A percentile compares a stretch with the other conserved stretches of the same genome.
Conservation (phyloP, 163 green algal genomes). For the Scenedesmus sp. region DNA sequence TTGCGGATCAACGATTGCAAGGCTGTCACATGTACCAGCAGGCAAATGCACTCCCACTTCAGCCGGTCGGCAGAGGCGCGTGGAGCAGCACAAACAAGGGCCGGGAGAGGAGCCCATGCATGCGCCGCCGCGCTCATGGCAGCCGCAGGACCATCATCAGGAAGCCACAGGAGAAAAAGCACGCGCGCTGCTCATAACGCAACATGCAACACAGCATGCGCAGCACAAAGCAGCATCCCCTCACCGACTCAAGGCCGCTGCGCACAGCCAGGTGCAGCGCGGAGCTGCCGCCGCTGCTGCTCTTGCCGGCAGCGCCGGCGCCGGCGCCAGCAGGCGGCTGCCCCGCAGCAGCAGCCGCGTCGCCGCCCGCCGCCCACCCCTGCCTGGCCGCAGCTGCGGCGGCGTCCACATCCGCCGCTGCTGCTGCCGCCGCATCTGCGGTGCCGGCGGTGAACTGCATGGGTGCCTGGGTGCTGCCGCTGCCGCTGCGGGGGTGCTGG, state of each 20-base stretch:
- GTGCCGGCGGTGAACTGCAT: neutral
- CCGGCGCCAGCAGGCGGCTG: neutral
- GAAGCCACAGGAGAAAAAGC: too few species aligned
- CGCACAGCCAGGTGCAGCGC: constrained; percentile 72
- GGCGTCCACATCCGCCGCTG: neutral
- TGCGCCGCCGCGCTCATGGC: too few species aligned
- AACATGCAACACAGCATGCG: too few species aligned
- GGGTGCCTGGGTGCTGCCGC: neutral
- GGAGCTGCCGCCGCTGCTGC: constrained; percentile 49
- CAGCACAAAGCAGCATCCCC: neutral
- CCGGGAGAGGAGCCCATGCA: too few species aligned
- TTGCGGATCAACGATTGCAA: too few species aligned
- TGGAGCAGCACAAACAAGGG: too few species aligned
- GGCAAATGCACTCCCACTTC: too few species aligned
- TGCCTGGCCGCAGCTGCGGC: neutral
- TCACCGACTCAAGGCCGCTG: constrained; percentile 56
- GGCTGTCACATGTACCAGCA: too few species aligned
- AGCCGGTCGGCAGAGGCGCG: too few species aligned
- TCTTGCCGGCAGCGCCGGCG: neutral
- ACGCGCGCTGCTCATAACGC: too few species aligned
- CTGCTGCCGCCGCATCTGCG: neutral
- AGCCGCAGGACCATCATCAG: too few species aligned
- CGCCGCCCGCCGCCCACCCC: neutral
- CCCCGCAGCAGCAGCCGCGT: neutral
- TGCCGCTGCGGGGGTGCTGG: neutral